Percentiles rank a stretch among this genome's conserved stretches.
Evolutionary conservation across 2,329 filamentous ascomycete genomes (phyloP).

Genomic region (Albifimbria verrucaria): DNA sequence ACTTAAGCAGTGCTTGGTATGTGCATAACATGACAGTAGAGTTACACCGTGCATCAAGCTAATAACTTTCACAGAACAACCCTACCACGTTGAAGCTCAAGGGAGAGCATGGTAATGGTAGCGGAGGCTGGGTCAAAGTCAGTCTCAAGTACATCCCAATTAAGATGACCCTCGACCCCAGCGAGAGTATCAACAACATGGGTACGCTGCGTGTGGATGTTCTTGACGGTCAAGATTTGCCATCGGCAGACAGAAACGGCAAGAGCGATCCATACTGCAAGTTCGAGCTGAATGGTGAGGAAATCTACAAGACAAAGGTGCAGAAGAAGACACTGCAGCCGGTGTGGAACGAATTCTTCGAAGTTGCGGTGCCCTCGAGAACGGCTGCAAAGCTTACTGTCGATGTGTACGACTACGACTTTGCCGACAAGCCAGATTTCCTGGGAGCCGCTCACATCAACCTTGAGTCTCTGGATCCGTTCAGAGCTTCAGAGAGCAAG

Average conservation of each 20-base stretch:
- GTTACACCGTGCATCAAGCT: too few species aligned
- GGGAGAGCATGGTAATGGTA: slow-evolving; percentile 68
- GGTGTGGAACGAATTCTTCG: slow-evolving; percentile 95
- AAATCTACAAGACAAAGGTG: slow-evolving; percentile 91
- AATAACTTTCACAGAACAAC: slow-evolving; percentile 63
- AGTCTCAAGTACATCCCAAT: slow-evolving; percentile 94
- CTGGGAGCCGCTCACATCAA: slow-evolving; percentile 76
- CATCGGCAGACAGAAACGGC: slow-evolving; percentile 90
- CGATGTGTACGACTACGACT: slow-evolving; percentile 93
- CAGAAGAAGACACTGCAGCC: slow-evolving; percentile 97
- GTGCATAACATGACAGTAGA: too few species aligned
- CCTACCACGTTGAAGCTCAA: slow-evolving; percentile 79
- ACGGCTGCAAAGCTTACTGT: slow-evolving; percentile 80
- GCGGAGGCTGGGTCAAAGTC: slow-evolving; percentile 76
- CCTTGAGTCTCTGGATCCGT: slow-evolving; percentile 78
- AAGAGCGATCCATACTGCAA: slow-evolving; percentile 97
- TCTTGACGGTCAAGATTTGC: slow-evolving; percentile 81
- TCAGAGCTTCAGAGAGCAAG: slow-evolving; percentile 71
- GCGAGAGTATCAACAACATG: slow-evolving; percentile 99
- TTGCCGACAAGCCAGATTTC: slow-evolving; percentile 90
- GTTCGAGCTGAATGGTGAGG: slow-evolving; percentile 84
- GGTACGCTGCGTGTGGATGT: slow-evolving; percentile 92
- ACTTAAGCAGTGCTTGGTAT: slow-evolving; percentile 79
- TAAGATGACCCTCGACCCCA: slow-evolving; percentile 88
- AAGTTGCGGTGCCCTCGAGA: slow-evolving; percentile 75